These are phyloP conservation scores for Marvania coccoides DNA, from an alignment of 139 green algal species.

Conservation along the genomic window DNA sequence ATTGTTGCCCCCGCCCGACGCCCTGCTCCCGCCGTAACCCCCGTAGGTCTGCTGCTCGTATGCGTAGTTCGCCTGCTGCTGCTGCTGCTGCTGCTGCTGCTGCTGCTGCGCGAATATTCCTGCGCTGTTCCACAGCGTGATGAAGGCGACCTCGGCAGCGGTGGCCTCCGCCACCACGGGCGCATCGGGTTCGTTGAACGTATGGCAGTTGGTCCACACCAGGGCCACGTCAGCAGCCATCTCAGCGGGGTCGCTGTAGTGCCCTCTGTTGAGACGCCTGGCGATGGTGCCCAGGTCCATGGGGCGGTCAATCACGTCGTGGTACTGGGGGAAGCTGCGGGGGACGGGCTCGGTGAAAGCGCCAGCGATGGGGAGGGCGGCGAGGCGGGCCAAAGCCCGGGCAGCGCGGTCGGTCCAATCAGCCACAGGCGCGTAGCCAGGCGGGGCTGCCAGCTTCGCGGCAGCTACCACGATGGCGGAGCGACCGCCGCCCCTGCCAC, in stretches of 20 bases:
- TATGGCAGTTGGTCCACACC: constrained; percentile 25
- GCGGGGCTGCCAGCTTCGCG: not conserved
- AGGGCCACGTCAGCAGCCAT: constrained; percentile 6
- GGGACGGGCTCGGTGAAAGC: constrained; percentile 24
- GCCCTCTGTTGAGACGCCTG: constrained; percentile 1
- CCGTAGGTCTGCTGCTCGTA: not conserved
- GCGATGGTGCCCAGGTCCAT: constrained; percentile 38
- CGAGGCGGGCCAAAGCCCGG: constrained; percentile 4
- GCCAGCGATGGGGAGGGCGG: constrained; percentile 5
- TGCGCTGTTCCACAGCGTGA: constrained; percentile 1
- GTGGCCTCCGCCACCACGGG: constrained; percentile 10
- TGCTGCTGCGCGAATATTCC: constrained; percentile 1
- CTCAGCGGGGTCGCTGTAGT: constrained; percentile 9
- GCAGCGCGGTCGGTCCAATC: constrained; percentile 8
- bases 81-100: not conserved
- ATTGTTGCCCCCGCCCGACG: not conserved
- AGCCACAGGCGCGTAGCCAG: not conserved
- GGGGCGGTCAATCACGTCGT: constrained; percentile 23
- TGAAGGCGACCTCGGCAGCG: constrained; percentile 7
- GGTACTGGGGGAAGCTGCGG: constrained; percentile 9
- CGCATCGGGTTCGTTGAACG: constrained; percentile 26
- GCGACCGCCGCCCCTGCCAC: not conserved
- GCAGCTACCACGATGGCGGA: not conserved
- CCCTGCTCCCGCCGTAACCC: not conserved
- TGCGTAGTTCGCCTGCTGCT: not conserved